A percentile compares a stretch with the other conserved stretches of the same genome.
Conservation (phyloP, 768 basidiomycete species). For the Leccinum imitatum region DNA sequence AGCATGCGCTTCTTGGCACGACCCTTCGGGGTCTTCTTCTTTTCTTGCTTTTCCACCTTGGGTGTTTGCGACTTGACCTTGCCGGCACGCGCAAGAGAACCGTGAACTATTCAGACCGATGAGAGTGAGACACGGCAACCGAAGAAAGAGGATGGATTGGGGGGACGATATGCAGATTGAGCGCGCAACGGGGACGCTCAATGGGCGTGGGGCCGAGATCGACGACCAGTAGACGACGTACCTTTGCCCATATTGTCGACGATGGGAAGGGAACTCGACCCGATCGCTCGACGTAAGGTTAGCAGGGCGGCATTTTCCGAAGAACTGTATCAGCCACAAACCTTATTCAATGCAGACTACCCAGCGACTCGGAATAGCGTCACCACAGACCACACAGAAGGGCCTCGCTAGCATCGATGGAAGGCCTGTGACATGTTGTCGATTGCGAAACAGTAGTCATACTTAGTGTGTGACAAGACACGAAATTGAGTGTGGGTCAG, state of each 20-base stretch:
- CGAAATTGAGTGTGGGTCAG: too few relatives aligned
- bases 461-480: too few relatives aligned
- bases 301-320: background rate
- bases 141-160: background rate
- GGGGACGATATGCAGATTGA: background rate
- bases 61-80: slow-evolving; percentile 80
- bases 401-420: too few relatives aligned
- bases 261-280: background rate
- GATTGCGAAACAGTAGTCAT: too few relatives aligned
- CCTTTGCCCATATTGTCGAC: slow-evolving; percentile 80
- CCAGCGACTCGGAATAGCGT: too few relatives aligned
- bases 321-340: background rate
- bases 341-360: background rate
- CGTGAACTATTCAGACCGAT: slow-evolving; percentile 67
- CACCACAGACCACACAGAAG: too few relatives aligned
- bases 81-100: slow-evolving; percentile 98
- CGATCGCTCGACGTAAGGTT: background rate
- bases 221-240: slow-evolving; percentile 24
- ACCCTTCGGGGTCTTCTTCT: slow-evolving; percentile 97
- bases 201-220: background rate
- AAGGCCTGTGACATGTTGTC: too few relatives aligned
- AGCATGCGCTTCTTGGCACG: slow-evolving; percentile 96
- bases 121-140: background rate
- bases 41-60: slow-evolving; percentile 98
- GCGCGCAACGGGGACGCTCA: background rate